Evolutionary conservation across 768 basidiomycete genomes (phyloP), one percentile per base, ranked within the genome.

Genomic region (Lactarius psammicola): DNA sequence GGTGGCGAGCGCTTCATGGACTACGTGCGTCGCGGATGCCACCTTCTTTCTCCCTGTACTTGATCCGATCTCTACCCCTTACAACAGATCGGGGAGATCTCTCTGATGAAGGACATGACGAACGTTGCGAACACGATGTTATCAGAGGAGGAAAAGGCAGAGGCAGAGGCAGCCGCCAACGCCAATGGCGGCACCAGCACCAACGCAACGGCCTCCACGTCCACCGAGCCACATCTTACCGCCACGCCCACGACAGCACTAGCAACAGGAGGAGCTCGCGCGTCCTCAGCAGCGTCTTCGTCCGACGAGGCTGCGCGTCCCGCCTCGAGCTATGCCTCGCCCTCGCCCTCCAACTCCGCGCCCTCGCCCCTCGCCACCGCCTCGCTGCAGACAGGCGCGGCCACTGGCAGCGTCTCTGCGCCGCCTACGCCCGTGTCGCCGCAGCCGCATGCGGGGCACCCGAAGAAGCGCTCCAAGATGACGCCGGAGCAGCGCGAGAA

Each of bases 31-130:
- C 31, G 58, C n/a, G 36, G 36, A 38, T 42, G 17, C 18, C 64
- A 58, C 30, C 56, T 60, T 5, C 63, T 10, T 63, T 59, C 18
- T 67, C 44, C 63, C 34, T 40, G 54, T 31, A 46, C 46, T 58
- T n/a, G 6, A 42, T 42, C 42, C 42, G 6, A 42, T 42, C 59
- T 23, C 54, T n/a, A n/a, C n/a, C n/a, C n/a, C n/a, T n/a, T n/a
- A n/a, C n/a, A n/a, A 20, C 75, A 97, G 95, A 96, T 98, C 68
- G 96, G 96, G 64, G 96, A 98, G 79, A 95, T 99, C 62, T 89
- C 90, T 7, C 82, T 98, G 44, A 94, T 97, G 86, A 98, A 95
- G 74, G 93, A 92, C 70, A 92, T 94, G 89, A 87, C 91, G 28
- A 84, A 85, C 38, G 86, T 91, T 28, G 90, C 94, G 17, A 84